phyloP scores from a whole-genome alignment of 2,329 filamentous ascomycete species.

The Colletotrichum spaethianum region DNA sequence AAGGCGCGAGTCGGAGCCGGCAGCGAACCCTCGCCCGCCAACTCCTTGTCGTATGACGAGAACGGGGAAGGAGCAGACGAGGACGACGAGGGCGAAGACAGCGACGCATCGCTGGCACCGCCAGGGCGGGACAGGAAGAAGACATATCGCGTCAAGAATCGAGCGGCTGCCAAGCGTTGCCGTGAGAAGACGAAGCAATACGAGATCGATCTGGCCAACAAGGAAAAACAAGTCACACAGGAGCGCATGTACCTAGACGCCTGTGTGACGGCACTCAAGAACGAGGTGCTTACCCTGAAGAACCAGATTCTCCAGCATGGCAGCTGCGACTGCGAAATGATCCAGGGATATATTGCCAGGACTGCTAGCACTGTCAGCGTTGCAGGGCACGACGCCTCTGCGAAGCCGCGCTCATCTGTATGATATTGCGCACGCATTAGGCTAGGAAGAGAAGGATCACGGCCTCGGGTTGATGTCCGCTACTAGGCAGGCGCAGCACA shows the following conservation, averaged over 20 bases:
- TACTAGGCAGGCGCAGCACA: background rate
- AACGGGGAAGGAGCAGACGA: background rate
- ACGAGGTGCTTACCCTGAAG: conserved; percentile 33
- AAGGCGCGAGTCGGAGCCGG: background rate
- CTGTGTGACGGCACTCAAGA: conserved; percentile 25
- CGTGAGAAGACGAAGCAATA: conserved; percentile 40
- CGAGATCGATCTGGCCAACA: conserved; percentile 27
- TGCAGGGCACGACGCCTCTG: background rate
- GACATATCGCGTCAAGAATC: conserved; percentile 37
- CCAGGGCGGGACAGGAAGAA: conserved; percentile 1
- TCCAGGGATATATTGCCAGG: conserved; percentile 34
- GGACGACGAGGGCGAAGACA: background rate
- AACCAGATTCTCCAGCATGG: conserved; percentile 35
- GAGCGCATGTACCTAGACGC: conserved; percentile 35
- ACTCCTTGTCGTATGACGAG: background rate
- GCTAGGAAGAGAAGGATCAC: background rate
- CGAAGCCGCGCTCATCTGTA: background rate
- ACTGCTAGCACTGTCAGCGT: conserved; percentile 18
- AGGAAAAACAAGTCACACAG: conserved; percentile 21
- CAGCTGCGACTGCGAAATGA: conserved; percentile 36
- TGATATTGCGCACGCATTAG: background rate
- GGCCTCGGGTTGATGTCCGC: background rate
- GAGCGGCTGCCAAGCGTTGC: conserved; percentile 39
- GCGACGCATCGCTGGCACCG: background rate
- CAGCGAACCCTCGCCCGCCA: background rate